phyloP scores from a whole-genome alignment of 257 asterid genomes.

The Scutellaria galericulata region DNA sequence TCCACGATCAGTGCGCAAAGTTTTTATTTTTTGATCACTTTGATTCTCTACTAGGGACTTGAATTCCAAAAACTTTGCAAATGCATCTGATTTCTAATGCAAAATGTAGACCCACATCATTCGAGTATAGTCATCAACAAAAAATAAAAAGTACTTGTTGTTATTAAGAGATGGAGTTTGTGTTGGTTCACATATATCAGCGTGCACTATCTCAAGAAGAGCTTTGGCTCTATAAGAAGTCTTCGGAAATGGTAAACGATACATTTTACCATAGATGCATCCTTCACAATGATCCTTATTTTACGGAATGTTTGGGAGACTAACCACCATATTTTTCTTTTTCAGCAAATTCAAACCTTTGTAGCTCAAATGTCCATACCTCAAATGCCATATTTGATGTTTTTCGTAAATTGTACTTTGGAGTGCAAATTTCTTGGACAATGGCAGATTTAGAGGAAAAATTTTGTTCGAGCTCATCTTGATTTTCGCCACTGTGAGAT shows the following conservation, averaged over 20 bases:
- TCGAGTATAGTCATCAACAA: constrained; percentile 12
- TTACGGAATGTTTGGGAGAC: background rate
- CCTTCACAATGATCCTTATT: background rate
- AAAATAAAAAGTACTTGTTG: background rate
- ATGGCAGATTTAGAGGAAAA: too few relatives aligned
- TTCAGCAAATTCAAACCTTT: background rate
- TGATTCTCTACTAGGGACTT: background rate
- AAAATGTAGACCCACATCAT: constrained; percentile 19
- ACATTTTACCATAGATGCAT: constrained; percentile 10
- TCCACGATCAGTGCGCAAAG: background rate
- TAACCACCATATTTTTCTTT: background rate
- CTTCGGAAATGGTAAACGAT: background rate
- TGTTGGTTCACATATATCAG: background rate
- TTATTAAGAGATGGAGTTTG: background rate
- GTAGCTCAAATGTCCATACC: constrained; percentile 5
- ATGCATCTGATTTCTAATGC: background rate
- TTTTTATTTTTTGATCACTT: background rate
- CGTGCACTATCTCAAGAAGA: constrained; percentile 4
- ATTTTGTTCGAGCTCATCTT: too few relatives aligned
- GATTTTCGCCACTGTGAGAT: too few relatives aligned
- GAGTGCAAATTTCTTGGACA: too few relatives aligned
- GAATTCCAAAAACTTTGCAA: background rate
- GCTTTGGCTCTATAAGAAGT: background rate
- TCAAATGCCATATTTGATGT: background rate
- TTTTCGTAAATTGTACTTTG: background rate